Conservation (phyloP, 2,329 filamentous ascomycete genomes). For the Penicillium sp. region DNA sequence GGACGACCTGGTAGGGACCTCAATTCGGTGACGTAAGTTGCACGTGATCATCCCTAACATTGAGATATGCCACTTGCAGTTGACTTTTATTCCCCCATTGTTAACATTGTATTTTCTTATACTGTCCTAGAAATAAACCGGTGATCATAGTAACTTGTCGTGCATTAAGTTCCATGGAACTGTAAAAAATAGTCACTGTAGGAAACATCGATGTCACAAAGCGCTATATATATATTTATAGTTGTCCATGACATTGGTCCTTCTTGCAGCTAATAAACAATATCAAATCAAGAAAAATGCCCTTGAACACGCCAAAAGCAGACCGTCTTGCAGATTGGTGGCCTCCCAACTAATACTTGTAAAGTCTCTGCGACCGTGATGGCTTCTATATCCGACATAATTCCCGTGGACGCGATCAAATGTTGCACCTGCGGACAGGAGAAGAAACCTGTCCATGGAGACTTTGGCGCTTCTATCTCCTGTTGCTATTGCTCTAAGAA, state of each 20-base stretch:
- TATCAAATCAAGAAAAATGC: neutral
- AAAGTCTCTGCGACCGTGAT: too few species aligned
- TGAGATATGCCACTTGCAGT: neutral
- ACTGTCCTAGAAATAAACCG: too few species aligned
- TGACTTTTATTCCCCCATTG: neutral
- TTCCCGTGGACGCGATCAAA: too few species aligned
- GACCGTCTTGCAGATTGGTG: too few species aligned
- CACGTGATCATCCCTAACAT: constrained; percentile 1
- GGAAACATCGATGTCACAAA: neutral
- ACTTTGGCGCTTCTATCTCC: too few species aligned
- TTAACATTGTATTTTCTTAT: neutral
- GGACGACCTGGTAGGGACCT: neutral
- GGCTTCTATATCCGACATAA: too few species aligned
- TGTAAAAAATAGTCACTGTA: neutral
- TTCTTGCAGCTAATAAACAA: neutral
- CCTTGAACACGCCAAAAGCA: too few species aligned
- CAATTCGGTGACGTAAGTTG: constrained; percentile 7
- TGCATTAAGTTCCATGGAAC: too few species aligned
- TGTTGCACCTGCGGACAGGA: too few species aligned
- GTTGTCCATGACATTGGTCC: neutral
- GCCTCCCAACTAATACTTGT: too few species aligned
- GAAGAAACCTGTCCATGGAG: too few species aligned
- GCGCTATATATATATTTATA: neutral
- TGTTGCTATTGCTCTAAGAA: too few species aligned
- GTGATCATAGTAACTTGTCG: neutral